Evolutionary conservation across 2,329 filamentous ascomycete genomes (phyloP), one percentile per base, ranked within the genome.

Genomic region (Pseudopyricularia cyperi): DNA sequence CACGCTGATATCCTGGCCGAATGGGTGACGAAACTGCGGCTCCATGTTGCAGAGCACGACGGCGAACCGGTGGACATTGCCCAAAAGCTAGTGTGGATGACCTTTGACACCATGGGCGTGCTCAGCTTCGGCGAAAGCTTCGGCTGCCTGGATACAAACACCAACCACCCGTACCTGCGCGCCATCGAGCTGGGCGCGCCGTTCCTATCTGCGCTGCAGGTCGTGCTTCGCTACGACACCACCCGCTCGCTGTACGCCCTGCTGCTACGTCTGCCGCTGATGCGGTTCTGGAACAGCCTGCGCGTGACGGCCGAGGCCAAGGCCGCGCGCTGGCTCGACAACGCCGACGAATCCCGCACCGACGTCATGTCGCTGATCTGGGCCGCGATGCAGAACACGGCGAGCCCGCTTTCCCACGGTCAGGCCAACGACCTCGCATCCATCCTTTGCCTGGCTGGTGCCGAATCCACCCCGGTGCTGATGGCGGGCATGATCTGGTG

Each of bases 391-490:
- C 37, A 42, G 37, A 19, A 42, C 17, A 42, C 37, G 37, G 4
- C 37, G 8, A 42, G 22, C 37, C 37, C 7, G 30, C 50, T 47
- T 35, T 37, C 35, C 7, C 35, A 42, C 35, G 35, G 39, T 4
- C 42, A 51, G 15, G 35, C 37, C 37, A 39, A 51, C 37, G 35
- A 26, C 35, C 49, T 42, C 5, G 37, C 37, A n/a, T 42, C 37
- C 26, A 44, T 42, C 15, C 49, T 51, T 17, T 37, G 28, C 49
- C 39, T 70, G 35, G 71, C 69, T 2, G 71, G 71, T n/a, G 71
- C 68, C 39, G 73, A 76, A 55, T 75, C 73, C 1, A 73, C 71
- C 7, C 70, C 70, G 6, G 74, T 69, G 6, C 67, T 70, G 65
- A 3, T 61, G 15, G 46, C 62, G 4, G 61, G 58, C 2, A 52